Evolutionary conservation across 2,329 filamentous ascomycete genomes (phyloP), one percentile per base, ranked within the genome.

Genomic region (Proliferodiscus dingleyae): DNA sequence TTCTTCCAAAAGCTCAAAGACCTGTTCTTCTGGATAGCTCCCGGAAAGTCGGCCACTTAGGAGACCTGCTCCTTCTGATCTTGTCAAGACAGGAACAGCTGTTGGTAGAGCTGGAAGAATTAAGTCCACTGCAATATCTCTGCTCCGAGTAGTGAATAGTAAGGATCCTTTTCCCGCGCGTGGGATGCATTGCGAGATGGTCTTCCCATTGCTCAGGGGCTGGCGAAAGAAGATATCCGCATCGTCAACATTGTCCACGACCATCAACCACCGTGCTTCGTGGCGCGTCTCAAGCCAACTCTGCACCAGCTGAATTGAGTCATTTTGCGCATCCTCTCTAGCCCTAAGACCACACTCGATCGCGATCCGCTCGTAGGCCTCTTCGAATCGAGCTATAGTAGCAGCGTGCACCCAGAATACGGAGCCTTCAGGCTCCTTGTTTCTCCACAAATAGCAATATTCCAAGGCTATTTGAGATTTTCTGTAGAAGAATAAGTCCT

Each of bases 391-490:
- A 1, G 24, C 41, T 7, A 29, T 15, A 24, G 45, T 50, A 26
- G 37, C 41, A n/a, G 43, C 51, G 30, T 54, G 41, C 2, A 69
- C 53, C 67, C 62, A 70, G 41, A 68, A 68, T 13, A 69, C 49
- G 50, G 53, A 64, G 7, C 51, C 58, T 13, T 56, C 10, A 1
- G 60, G 56, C 11, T 49, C 55, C 22, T 44, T 34, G 0, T 57
- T 46, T 41, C 47, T 52, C 5, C 59, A 41, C 8, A 46, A 46
- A 46, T 68, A 59, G 0, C 56, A 56, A 37, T 66, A 67, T 52
- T 67, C 52, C 24, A 69, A 67, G 13, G 63, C 61, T n/a, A 66
- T 55, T 53, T 65, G 60, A 19, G 62, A 62, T 51, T 65, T 66
- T 8, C 63, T 66, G 32, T 45, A 13, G 29, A 32, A 3, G 16